Percentiles rank a stretch among this genome's conserved stretches.
Evolutionary conservation across 2,329 filamentous ascomycete species (phyloP).

Genomic region (Huntiella bhutanensis): DNA sequence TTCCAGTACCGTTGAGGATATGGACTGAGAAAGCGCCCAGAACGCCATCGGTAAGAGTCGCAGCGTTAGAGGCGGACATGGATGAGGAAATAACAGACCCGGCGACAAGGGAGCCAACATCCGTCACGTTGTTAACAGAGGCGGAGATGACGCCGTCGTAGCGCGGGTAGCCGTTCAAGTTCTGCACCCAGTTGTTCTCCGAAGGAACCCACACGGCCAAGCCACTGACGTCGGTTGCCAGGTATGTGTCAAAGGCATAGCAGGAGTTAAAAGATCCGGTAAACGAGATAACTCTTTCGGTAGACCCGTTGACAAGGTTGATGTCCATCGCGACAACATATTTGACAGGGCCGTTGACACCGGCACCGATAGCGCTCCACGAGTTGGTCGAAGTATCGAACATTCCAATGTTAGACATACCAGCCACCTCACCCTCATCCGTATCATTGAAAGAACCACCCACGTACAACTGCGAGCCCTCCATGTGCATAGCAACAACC

Average conservation of each 20-base stretch:
- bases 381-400: conserved; percentile 49
- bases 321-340: conserved; percentile 58
- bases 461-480: conserved; percentile 52
- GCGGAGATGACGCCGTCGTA: conserved; percentile 58
- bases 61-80: conserved; percentile 54
- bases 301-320: conserved; percentile 50
- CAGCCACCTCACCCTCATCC: conserved; percentile 36
- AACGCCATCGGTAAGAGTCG: conserved; percentile 36
- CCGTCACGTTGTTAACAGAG: conserved; percentile 43
- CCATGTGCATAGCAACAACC: conserved; percentile 52
- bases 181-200: conserved; percentile 68
- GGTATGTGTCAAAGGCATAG: conserved; percentile 44
- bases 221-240: conserved; percentile 44
- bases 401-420: conserved; percentile 55
- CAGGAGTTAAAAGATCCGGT: conserved; percentile 64
- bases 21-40: conserved; percentile 40
- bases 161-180: conserved; percentile 45
- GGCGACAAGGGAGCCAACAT: conserved; percentile 50
- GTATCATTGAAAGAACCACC: conserved; percentile 74
- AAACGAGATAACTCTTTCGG: conserved; percentile 59
- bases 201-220: conserved; percentile 90
- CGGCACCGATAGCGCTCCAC: conserved; percentile 68
- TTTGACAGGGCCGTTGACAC: conserved; percentile 62
- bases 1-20: conserved; percentile 23
- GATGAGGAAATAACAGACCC: conserved; percentile 66